Evolutionary conservation across 768 basidiomycete genomes (phyloP), one percentile per base, ranked within the genome.

Genomic region (Pleurotus tuber-regium): DNA sequence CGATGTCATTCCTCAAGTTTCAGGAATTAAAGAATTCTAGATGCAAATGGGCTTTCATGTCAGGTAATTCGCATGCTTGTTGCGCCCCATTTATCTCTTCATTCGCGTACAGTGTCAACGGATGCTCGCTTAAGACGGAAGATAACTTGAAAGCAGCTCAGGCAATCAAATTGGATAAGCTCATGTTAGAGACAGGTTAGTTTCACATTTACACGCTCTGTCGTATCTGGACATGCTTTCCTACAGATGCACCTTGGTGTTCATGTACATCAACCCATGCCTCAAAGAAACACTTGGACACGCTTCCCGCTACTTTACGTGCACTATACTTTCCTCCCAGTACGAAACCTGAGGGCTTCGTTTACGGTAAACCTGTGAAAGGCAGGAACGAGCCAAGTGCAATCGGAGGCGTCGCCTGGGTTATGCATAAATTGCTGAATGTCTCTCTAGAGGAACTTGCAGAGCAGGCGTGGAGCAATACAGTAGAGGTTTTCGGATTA

Each of bases 161-260:
- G 56, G 59, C 71, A 3, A 79, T 92, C n/a, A 81, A 74, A 8
- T 72, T 78, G 4, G 79, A 83, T 23, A 70, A 67, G 54, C 61
- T 93, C 40, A 69, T 92, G 66, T 70, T 93, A 5, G 91, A 93
- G 63, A 90, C 88, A 30, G 89, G 90, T 83, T 29, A 43, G 65
- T 52, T 5, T 49, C 30, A n/a, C 28, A n/a, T 39, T 18, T 10
- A 43, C 10, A 41, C 4, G 2, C 28, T 24, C 11, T n/a, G 39
- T 48, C 38, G 31, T 31, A 14, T 46, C 41, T 23, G 55, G 14
- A 41, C 9, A 14, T 54, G 11, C 18, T 21, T 26, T 19, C 40
- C n/a, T 18, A 23, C 23, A 86, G 86, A 87, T 62, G 79, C 84
- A 0, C 86, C 86, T 8, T 88, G 85, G 84, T 87, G 86, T 58